phyloP scores from a whole-genome alignment of 768 basidiomycete species.

The Dentipellis fragilis region DNA sequence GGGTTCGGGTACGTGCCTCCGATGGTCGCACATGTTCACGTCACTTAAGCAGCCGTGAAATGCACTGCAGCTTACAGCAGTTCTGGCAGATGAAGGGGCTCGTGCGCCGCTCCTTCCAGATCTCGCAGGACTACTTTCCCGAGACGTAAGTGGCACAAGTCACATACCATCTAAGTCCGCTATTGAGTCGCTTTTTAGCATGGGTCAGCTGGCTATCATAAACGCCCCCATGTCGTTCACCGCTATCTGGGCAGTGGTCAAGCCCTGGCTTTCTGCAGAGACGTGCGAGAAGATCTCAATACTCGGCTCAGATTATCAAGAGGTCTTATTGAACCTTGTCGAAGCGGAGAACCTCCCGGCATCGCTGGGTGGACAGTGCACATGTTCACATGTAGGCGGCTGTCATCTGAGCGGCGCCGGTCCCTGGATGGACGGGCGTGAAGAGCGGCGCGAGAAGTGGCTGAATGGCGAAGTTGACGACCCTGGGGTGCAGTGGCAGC shows the following conservation, averaged over 20 bases:
- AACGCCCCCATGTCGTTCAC: constrained; percentile 70
- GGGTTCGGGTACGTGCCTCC: constrained; percentile 47
- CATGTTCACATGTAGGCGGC: constrained; percentile 43
- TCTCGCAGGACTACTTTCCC: constrained; percentile 73
- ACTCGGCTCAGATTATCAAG: constrained; percentile 49
- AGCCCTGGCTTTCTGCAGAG: constrained; percentile 66
- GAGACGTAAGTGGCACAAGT: constrained; percentile 43
- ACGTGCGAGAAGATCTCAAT: constrained; percentile 61
- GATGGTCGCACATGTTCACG: neutral
- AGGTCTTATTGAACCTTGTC: constrained; percentile 45
- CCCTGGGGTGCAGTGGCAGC: constrained; percentile 8
- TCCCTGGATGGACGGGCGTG: constrained; percentile 55
- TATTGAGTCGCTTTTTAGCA: constrained; percentile 27
- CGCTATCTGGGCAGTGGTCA: constrained; percentile 59
- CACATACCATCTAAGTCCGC: neutral
- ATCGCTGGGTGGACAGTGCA: constrained; percentile 55
- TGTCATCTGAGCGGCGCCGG: constrained; percentile 57
- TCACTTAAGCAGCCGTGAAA: neutral
- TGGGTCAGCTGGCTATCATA: constrained; percentile 63
- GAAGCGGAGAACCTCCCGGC: constrained; percentile 56
- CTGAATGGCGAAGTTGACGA: constrained; percentile 17
- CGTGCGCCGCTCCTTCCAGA: constrained; percentile 52
- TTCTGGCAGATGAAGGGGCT: constrained; percentile 73
- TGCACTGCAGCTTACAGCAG: constrained; percentile 37
- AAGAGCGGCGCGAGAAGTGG: constrained; percentile 20